A percentile compares a stretch with the other conserved stretches of the same genome.
Conservation (phyloP, 805 yeast species). For the Yarrowia bubula region DNA sequence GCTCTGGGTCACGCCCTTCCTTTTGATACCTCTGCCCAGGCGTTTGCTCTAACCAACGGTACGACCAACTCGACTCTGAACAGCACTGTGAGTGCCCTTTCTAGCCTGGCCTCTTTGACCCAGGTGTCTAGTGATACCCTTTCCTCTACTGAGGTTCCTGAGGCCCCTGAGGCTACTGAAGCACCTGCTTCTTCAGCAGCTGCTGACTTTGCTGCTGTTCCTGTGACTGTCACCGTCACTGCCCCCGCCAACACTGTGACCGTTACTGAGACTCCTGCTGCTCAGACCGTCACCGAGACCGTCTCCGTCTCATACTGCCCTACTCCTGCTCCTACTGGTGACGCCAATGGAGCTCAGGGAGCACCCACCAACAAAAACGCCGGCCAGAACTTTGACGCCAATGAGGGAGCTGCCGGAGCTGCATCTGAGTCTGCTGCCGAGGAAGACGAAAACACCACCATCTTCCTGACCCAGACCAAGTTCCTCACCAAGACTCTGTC, state of each 20-base stretch:
- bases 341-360: neutral
- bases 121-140: neutral
- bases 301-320: constrained; percentile 23
- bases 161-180: too few species aligned
- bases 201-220: neutral
- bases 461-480: constrained; percentile 17
- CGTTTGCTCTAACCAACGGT: neutral
- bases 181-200: neutral
- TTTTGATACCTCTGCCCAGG: neutral
- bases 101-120: neutral
- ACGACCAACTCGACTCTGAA: neutral
- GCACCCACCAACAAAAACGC: neutral
- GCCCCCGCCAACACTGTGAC: constrained; percentile 15
- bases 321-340: neutral
- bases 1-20: constrained; percentile 13
- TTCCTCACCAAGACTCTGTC: constrained; percentile 25
- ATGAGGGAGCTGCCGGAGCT: neutral
- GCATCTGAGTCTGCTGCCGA: neutral
- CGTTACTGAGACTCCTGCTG: constrained; percentile 7
- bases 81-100: neutral
- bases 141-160: neutral
- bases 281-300: constrained; percentile 5
- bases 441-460: constrained; percentile 11
- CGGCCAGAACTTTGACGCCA: constrained; percentile 10
- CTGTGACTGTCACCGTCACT: constrained; percentile 16